phyloP scores from a whole-genome alignment of 495 filamentous ascomycete genomes.

The Friedmanniomyces simplex region DNA sequence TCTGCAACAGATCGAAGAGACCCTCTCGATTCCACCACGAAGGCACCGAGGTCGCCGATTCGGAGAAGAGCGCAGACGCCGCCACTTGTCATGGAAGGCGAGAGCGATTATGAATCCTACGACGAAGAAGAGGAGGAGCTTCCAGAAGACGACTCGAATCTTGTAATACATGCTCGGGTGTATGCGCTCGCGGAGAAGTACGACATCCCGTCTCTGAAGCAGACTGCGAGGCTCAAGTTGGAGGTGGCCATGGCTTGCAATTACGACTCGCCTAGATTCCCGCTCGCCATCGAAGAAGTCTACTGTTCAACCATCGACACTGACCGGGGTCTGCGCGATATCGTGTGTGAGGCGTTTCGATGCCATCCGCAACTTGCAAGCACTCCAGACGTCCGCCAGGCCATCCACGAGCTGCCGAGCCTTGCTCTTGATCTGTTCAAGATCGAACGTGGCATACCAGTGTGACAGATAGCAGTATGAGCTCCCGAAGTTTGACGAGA shows the following conservation, averaged over 20 bases:
- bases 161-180: slow-evolving; percentile 30
- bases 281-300: slow-evolving; percentile 33
- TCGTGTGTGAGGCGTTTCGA: slow-evolving; percentile 30
- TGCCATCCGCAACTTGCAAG: slow-evolving; percentile 26
- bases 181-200: slow-evolving; percentile 39
- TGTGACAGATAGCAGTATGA: slow-evolving; percentile 2
- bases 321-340: slow-evolving; percentile 35
- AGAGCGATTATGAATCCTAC: slow-evolving; percentile 11
- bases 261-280: slow-evolving; percentile 29
- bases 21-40: background rate
- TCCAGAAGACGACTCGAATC: slow-evolving; percentile 22
- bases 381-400: slow-evolving; percentile 28
- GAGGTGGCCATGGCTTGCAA: slow-evolving; percentile 22
- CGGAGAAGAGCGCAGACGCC: slow-evolving; percentile 1
- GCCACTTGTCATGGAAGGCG: slow-evolving; percentile 8
- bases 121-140: slow-evolving; percentile 21
- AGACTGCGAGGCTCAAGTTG: slow-evolving; percentile 34
- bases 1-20: background rate
- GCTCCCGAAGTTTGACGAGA: too few species aligned
- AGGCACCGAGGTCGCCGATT: slow-evolving; percentile 8
- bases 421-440: slow-evolving; percentile 32
- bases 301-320: slow-evolving; percentile 34
- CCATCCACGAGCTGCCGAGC: slow-evolving; percentile 26
- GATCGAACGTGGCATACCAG: slow-evolving; percentile 23
- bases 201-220: slow-evolving; percentile 33